Evolutionary conservation across 2,329 filamentous ascomycete genomes (phyloP).

Genomic region (Cercospora canescens): DNA sequence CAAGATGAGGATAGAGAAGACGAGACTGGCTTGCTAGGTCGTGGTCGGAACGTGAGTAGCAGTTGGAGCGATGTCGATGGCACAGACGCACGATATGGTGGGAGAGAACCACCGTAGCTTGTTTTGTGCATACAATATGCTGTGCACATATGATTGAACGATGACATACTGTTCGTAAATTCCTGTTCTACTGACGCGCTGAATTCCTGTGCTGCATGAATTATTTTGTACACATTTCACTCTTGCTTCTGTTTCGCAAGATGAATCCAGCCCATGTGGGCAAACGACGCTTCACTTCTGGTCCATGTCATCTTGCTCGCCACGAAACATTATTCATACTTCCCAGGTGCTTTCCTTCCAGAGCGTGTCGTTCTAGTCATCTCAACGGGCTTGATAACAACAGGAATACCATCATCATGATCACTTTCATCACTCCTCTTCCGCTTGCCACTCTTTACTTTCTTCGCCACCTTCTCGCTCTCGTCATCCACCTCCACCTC

Average conservation of each 20-base stretch:
- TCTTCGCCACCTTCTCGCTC: not conserved
- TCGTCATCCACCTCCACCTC: not conserved
- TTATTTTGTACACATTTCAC: not conserved
- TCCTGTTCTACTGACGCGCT: not conserved
- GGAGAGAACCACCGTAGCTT: not conserved
- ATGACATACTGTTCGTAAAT: not conserved
- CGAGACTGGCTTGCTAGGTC: slow-evolving; percentile 40
- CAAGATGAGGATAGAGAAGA: slow-evolving; percentile 39
- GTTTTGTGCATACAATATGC: not conserved
- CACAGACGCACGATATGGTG: not conserved
- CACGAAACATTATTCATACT: not conserved
- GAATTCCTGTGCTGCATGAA: not conserved
- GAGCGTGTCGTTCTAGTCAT: not conserved
- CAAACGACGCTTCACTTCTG: not conserved
- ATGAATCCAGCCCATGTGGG: not conserved
- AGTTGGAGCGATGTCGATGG: slow-evolving; percentile 1
- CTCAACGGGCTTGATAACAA: not conserved
- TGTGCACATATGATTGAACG: not conserved
- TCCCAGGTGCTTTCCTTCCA: not conserved
- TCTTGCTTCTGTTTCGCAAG: not conserved
- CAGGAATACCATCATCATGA: not conserved
- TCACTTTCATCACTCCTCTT: not conserved
- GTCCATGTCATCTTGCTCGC: too few species aligned
- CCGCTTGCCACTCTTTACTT: not conserved
- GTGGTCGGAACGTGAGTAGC: not conserved